Base-by-base conservation (phyloP, 2,329 filamentous ascomycete species). In the Talaromyces amestolkiae region DNA sequence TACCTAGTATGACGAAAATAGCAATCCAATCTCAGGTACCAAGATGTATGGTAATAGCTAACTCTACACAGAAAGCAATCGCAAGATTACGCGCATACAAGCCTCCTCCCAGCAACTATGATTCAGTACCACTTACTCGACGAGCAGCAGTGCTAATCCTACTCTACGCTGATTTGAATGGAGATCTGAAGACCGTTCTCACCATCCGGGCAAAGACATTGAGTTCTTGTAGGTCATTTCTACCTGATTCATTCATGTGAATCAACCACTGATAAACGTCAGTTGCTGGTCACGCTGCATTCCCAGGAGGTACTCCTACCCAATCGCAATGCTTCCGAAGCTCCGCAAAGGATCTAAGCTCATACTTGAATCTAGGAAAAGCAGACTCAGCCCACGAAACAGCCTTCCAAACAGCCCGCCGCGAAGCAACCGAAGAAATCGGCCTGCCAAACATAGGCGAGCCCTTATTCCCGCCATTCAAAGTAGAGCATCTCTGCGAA, bases 381-480 rank as follows among this genome's bases (percentile, higher is more conserved):
- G 82, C 86, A 62, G 86, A 88, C 68, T 77, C 78, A 0, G 72
- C 83, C 10, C 66, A 75, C 9, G 87, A 89, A 74, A 84, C 82
- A 1, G 79, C 82, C 79, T 92, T 92, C 77, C 86, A 93, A 73
- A 96, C 93, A 61, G 93, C 94, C 9, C 87, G 94, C 24, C 87
- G 94, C 69, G 94, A 98, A 82, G 93, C 94, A 0, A 91, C 86
- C 76, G 94, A 98, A 77, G 94, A 98, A 77, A 97, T 98, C 69
- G 94, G 94, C 1, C 87, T 98, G 2, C 91, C 94, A 1, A 74
- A 75, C 53, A 83, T 89, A 72, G 84, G 88, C 70, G 87, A 93
- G 73, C 86, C 86, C 66, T 84, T 97, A 35, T 91, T 92, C 1
- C 80, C 82, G 13, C 91, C 91, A 0, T 97, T 97, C 79, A 84